phyloP scores from a whole-genome alignment of 1,284 basidiomycete species.

The Malassezia dermatis region DNA sequence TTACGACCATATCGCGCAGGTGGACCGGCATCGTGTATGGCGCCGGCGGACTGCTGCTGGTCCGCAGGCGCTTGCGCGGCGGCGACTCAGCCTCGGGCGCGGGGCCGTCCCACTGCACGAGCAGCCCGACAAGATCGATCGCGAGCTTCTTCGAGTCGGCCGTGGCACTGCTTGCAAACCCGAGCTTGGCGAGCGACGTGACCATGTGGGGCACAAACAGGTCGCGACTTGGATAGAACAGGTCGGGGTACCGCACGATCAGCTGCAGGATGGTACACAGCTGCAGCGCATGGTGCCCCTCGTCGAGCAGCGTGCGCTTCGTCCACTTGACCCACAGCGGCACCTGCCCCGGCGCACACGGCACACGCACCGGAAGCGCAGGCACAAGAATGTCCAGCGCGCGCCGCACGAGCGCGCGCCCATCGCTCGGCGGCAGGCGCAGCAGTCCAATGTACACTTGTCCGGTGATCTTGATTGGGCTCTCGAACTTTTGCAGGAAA shows the following conservation, averaged over 20 bases:
- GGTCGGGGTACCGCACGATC: conserved; percentile 76
- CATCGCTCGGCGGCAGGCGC: conserved; percentile 67
- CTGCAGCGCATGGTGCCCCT: conserved; percentile 67
- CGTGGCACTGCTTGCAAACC: conserved; percentile 60
- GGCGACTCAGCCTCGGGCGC: conserved; percentile 40
- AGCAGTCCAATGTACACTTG: conserved; percentile 91
- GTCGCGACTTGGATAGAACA: conserved; percentile 87
- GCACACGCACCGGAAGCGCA: conserved; percentile 58
- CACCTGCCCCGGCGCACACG: conserved; percentile 51
- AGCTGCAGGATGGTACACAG: conserved; percentile 82
- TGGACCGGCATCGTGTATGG: conserved; percentile 36
- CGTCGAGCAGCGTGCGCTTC: conserved; percentile 76
- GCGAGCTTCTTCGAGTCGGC: conserved; percentile 63
- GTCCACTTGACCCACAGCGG: conserved; percentile 84
- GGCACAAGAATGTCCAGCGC: conserved; percentile 85
- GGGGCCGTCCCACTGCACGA: conserved; percentile 49
- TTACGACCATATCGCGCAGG: conserved; percentile 59
- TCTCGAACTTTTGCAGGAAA: conserved; percentile 83
- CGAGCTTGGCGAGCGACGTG: conserved; percentile 75
- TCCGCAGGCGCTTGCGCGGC: conserved; percentile 49
- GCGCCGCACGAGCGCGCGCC: conserved; percentile 64
- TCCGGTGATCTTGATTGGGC: conserved; percentile 82
- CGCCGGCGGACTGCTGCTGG: conserved; percentile 48
- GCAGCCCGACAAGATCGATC: conserved; percentile 49
- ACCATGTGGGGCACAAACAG: conserved; percentile 94